phyloP scores from a whole-genome alignment of 208 protist genomes.

The Leishmania lainsoni region DNA sequence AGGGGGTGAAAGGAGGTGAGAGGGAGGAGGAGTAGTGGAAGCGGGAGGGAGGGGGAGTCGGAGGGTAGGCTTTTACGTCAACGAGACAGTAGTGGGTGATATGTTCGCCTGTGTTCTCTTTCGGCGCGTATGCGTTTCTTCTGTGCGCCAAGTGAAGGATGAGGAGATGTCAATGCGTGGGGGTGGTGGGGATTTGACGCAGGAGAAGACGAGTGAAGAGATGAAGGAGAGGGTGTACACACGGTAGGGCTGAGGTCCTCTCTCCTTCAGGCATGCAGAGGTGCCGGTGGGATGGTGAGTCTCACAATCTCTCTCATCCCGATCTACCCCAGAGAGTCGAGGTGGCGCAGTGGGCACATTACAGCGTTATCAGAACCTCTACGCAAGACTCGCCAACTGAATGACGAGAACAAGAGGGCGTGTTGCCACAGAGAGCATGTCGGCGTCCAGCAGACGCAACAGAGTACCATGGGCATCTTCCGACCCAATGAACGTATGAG shows the following conservation, averaged over 20 bases:
- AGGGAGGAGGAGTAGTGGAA: background rate
- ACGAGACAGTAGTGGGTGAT: background rate
- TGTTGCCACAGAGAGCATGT: background rate
- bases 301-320: background rate
- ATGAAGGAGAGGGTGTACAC: background rate
- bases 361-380: background rate
- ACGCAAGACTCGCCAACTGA: background rate
- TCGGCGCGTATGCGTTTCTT: background rate
- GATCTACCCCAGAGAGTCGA: background rate
- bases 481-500: background rate
- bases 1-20: background rate
- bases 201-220: background rate
- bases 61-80: background rate
- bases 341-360: background rate
- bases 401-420: too few species aligned
- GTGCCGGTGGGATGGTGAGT: background rate
- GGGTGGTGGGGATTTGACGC: too few species aligned
- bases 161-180: background rate
- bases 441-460: background rate
- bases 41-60: background rate
- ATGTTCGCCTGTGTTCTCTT: background rate
- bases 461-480: background rate
- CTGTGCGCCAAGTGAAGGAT: background rate
- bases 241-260: background rate
- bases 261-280: background rate